Evolutionary conservation across 345 rosid species (phyloP).

Genomic region (sweet orange (Citrus sinensis)): DNA sequence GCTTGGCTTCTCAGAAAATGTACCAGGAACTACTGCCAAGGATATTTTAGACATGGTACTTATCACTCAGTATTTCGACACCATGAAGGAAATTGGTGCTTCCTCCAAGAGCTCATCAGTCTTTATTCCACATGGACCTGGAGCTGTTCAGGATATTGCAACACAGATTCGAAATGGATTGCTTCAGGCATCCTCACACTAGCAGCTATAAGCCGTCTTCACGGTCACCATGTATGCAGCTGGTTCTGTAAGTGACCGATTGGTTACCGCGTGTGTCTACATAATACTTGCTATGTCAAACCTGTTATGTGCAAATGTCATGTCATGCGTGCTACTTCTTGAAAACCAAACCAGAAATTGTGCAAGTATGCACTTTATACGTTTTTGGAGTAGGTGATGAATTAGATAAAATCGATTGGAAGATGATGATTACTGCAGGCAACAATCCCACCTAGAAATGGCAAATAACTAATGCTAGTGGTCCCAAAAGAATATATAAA

Average conservation of each 20-base stretch:
- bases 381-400: too few relatives aligned
- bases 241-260: too few relatives aligned
- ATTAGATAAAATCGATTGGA: background rate
- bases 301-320: background rate
- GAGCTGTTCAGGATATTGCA: conserved; percentile 27
- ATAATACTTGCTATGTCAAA: background rate
- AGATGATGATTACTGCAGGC: background rate
- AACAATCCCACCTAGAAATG: background rate
- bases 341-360: too few relatives aligned
- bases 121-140: conserved; percentile 34
- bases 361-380: too few relatives aligned
- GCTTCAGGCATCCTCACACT: conserved; percentile 21
- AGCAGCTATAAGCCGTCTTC: background rate
- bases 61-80: conserved; percentile 27
- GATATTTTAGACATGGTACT: conserved; percentile 26
- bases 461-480: background rate
- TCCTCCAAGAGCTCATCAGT: conserved; percentile 25
- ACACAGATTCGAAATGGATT: conserved; percentile 28
- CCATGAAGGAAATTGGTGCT: conserved; percentile 33
- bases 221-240: too few relatives aligned
- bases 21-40: conserved; percentile 45
- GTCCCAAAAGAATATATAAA: background rate
- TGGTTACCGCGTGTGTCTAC: too few relatives aligned
- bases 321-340: too few relatives aligned
- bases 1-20: conserved; percentile 49